Evolutionary conservation across 345 rosid species (phyloP).

Genomic region (Geranium brycei): DNA sequence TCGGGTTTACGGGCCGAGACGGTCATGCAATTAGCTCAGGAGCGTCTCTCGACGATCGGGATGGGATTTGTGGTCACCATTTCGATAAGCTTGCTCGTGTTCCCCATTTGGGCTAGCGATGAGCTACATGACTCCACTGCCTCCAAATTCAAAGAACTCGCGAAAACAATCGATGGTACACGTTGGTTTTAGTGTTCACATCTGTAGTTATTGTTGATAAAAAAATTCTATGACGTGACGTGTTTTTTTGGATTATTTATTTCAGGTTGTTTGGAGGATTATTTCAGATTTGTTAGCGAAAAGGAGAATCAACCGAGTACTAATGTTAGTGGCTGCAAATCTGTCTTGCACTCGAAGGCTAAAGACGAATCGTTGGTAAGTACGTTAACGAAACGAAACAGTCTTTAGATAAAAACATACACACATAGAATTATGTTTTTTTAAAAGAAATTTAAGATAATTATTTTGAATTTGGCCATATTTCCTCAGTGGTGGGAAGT

Average conservation of each 20-base stretch:
- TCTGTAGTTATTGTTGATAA: too few species aligned
- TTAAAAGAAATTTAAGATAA: too few species aligned
- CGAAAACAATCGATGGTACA: constrained; percentile 58
- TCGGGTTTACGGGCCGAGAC: constrained; percentile 48
- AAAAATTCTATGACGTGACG: too few species aligned
- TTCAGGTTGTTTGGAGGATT: constrained; percentile 34
- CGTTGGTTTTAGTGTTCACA: too few species aligned
- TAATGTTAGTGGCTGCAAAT: constrained; percentile 25
- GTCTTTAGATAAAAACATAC: too few species aligned
- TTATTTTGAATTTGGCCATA: neutral
- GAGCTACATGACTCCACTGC: constrained; percentile 57
- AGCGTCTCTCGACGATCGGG: constrained; percentile 49
- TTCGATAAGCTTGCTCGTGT: constrained; percentile 38
- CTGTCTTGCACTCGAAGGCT: constrained; percentile 35
- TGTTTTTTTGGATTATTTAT: constrained; percentile 3
- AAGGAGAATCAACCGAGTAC: constrained; percentile 19
- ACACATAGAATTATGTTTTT: too few species aligned
- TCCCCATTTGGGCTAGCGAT: constrained; percentile 82
- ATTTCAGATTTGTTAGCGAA: constrained; percentile 15
- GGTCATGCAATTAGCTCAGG: constrained; percentile 43
- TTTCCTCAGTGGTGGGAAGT: neutral
- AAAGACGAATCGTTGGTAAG: constrained; percentile 55
- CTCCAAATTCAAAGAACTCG: constrained; percentile 44
- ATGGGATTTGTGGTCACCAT: constrained; percentile 61
- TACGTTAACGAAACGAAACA: neutral